Percentiles rank a stretch among this genome's conserved stretches.
phyloP scores from a whole-genome alignment of 2,329 filamentous ascomycete genomes.

The Furcasterigmium furcatum region DNA sequence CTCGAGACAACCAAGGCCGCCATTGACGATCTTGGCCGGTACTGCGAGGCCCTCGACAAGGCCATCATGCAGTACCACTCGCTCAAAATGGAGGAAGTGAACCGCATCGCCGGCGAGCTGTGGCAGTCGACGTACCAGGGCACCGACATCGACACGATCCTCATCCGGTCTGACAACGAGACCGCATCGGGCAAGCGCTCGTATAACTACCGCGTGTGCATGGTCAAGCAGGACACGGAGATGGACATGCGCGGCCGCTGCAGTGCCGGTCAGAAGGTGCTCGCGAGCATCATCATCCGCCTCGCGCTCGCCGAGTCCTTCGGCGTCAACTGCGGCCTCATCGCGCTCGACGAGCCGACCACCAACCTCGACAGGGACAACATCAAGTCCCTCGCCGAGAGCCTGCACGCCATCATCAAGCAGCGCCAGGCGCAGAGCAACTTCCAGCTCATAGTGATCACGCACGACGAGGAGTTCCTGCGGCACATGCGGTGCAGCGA shows the following conservation, averaged over 20 bases:
- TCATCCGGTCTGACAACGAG: conserved; percentile 91
- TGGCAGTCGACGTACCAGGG: conserved; percentile 97
- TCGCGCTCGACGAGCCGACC: conserved; percentile 95
- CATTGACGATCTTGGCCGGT: conserved; percentile 84
- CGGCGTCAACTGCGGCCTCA: conserved; percentile 90
- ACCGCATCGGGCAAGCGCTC: conserved; percentile 65
- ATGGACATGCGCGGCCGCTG: conserved; percentile 99
- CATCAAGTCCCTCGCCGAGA: conserved; percentile 82
- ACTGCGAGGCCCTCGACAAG: conserved; percentile 81
- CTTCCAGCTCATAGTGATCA: conserved; percentile 98
- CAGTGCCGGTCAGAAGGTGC: conserved; percentile 92
- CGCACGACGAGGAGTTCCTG: conserved; percentile 96
- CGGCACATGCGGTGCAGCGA: conserved; percentile 91
- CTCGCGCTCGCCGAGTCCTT: conserved; percentile 95
- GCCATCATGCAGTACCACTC: conserved; percentile 97
- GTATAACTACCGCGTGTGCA: conserved; percentile 97
- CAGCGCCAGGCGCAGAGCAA: conserved; percentile 81
- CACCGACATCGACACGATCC: conserved; percentile 93
- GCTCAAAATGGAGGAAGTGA: conserved; percentile 98
- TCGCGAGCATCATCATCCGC: conserved; percentile 96
- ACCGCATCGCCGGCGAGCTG: conserved; percentile 90
- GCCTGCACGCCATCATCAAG: conserved; percentile 83
- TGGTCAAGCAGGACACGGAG: conserved; percentile 95
- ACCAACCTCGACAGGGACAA: conserved; percentile 96
- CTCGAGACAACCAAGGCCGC: conserved; percentile 91